Evolutionary conservation across 305 asterid genomes (phyloP).

Genomic region (Caryopteris hybrid): DNA sequence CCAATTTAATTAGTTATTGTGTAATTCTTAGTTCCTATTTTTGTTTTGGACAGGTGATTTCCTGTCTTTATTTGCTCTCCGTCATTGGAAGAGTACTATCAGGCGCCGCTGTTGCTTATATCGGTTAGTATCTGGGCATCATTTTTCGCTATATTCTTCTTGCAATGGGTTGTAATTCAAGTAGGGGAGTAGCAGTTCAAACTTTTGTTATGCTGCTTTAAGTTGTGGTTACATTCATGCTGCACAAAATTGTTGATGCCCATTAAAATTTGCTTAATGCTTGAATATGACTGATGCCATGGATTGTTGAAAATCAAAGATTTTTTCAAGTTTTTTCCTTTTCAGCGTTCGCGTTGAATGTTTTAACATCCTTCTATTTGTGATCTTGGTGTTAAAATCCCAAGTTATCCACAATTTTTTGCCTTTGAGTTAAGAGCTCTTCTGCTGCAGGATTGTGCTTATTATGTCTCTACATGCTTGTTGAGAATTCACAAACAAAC

Average conservation of each 20-base stretch:
- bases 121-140: constrained; percentile 41
- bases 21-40: not conserved
- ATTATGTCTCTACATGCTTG: constrained; percentile 60
- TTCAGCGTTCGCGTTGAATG: too few species aligned
- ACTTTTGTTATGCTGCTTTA: not conserved
- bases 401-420: not conserved
- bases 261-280: not conserved
- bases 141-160: not conserved
- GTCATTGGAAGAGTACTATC: constrained; percentile 78
- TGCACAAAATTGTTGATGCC: not conserved
- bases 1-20: too few species aligned
- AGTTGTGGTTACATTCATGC: not conserved
- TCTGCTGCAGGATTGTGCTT: constrained; percentile 70
- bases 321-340: not conserved
- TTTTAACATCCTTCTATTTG: too few species aligned
- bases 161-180: not conserved
- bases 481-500: constrained; percentile 42
- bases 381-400: too few species aligned
- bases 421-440: not conserved
- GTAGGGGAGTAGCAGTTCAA: too few species aligned
- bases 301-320: not conserved
- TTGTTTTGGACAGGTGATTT: constrained; percentile 49
- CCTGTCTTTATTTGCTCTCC: constrained; percentile 66
- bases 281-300: not conserved
- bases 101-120: constrained; percentile 78